A percentile compares a stretch with the other conserved stretches of the same genome.
Evolutionary conservation across 352 stramenopile species (phyloP).

Genomic region (Phytophthora macrochlamydospora): DNA sequence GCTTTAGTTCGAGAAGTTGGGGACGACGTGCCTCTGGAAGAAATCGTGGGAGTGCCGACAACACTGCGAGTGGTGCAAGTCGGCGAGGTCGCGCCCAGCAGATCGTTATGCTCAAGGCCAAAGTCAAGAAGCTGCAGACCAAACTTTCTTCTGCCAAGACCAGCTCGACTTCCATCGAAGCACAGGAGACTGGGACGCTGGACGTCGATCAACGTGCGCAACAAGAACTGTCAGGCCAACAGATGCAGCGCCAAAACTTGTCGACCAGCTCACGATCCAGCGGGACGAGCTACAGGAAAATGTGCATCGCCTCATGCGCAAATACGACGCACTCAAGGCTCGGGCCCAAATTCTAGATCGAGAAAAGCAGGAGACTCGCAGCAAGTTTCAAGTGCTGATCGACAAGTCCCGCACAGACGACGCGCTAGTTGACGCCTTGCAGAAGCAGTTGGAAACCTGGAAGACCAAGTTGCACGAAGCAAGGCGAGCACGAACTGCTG

Average conservation of each 20-base stretch:
- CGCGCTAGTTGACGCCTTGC: slow-evolving; percentile 74
- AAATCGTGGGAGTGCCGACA: slow-evolving; percentile 42
- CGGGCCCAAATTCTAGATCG: slow-evolving; percentile 75
- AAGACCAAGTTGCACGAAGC: slow-evolving; percentile 57
- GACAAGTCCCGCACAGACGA: slow-evolving; percentile 87
- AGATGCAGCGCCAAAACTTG: slow-evolving; percentile 62
- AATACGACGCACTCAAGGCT: slow-evolving; percentile 69
- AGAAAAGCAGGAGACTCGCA: slow-evolving; percentile 67
- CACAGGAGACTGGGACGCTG: slow-evolving; percentile 6
- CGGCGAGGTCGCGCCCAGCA: slow-evolving; percentile 79
- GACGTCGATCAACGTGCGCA: slow-evolving; percentile 74
- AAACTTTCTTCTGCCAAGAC: slow-evolving; percentile 28
- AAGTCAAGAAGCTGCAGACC: slow-evolving; percentile 76
- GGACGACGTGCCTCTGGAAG: slow-evolving; percentile 56
- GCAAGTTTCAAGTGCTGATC: slow-evolving; percentile 71
- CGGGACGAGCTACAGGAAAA: slow-evolving; percentile 60
- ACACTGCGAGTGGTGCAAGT: slow-evolving; percentile 12
- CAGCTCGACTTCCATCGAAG: neutral
- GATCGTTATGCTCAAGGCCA: slow-evolving; percentile 85
- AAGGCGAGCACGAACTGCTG: slow-evolving; percentile 72
- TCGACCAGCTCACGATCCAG: slow-evolving; percentile 67
- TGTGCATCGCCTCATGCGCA: slow-evolving; percentile 64
- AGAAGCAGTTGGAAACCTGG: slow-evolving; percentile 70
- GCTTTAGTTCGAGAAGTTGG: slow-evolving; percentile 70
- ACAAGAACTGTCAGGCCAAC: slow-evolving; percentile 58